Conservation (phyloP, 495 filamentous ascomycete genomes). For the Filosporella fistucella region DNA sequence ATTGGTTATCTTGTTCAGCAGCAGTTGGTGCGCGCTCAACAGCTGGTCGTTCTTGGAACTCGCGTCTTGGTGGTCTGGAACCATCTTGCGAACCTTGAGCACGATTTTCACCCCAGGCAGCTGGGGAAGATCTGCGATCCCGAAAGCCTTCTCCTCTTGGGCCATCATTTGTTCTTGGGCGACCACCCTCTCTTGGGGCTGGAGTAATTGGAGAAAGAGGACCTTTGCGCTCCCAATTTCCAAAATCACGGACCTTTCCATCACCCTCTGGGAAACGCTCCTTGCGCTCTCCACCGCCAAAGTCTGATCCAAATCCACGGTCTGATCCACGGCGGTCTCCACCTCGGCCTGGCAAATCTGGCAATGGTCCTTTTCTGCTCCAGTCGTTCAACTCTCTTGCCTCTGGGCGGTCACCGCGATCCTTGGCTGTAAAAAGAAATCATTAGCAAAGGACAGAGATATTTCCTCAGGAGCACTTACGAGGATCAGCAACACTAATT, state of each 20-base stretch:
- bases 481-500: constrained; percentile 81
- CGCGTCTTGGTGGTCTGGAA: constrained; percentile 75
- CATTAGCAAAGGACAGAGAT: background rate
- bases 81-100: constrained; percentile 52
- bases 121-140: constrained; percentile 66
- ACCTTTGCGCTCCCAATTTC: constrained; percentile 94
- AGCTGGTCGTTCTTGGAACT: constrained; percentile 65
- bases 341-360: constrained; percentile 57
- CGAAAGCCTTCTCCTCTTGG: constrained; percentile 36
- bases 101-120: constrained; percentile 78
- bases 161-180: constrained; percentile 63
- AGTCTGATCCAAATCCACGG: constrained; percentile 31
- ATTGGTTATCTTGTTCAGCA: constrained; percentile 81
- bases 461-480: constrained; percentile 32
- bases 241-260: constrained; percentile 80
- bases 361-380: constrained; percentile 86
- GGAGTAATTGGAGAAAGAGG: constrained; percentile 70
- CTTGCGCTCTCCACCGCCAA: constrained; percentile 44
- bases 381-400: constrained; percentile 70
- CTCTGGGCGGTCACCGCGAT: constrained; percentile 45
- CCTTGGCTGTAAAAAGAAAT: constrained; percentile 22
- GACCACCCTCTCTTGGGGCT: constrained; percentile 61
- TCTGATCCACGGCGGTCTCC: constrained; percentile 45
- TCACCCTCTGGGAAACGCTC: constrained; percentile 54
- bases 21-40: constrained; percentile 72